A percentile compares a stretch with the other conserved stretches of the same genome.
Evolutionary conservation across 2,329 filamentous ascomycete species (phyloP).

Genomic region (Cercospora beticola): DNA sequence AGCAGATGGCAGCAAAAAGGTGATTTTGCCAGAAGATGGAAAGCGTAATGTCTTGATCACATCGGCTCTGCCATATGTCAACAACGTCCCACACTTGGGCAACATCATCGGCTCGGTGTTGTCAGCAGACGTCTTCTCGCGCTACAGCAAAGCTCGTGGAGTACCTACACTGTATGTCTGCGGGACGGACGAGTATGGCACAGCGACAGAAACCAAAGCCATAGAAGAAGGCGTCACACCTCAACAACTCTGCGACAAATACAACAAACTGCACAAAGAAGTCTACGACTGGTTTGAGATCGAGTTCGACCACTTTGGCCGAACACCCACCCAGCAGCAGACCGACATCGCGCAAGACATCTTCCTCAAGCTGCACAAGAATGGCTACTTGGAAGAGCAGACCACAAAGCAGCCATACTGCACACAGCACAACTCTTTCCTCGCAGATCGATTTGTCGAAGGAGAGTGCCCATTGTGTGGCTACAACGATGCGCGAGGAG

Average conservation of each 20-base stretch:
- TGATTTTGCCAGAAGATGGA: constrained; percentile 50
- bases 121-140: constrained; percentile 74
- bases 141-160: constrained; percentile 76
- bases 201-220: constrained; percentile 92
- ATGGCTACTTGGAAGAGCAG: constrained; percentile 83
- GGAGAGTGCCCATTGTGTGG: constrained; percentile 72
- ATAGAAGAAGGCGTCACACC: constrained; percentile 83
- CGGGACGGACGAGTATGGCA: constrained; percentile 92
- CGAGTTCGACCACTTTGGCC: constrained; percentile 89
- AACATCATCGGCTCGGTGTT: constrained; percentile 87
- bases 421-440: constrained; percentile 60
- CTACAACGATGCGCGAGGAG: constrained; percentile 54
- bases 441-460: constrained; percentile 85
- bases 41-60: constrained; percentile 89
- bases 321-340: constrained; percentile 84
- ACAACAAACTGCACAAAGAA: constrained; percentile 82
- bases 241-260: constrained; percentile 84
- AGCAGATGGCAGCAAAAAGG: constrained; percentile 15
- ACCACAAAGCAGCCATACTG: constrained; percentile 90
- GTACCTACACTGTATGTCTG: constrained; percentile 81
- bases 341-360: constrained; percentile 92
- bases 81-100: constrained; percentile 74
- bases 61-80: constrained; percentile 84
- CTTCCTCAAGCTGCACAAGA: constrained; percentile 82
- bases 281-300: constrained; percentile 98